These are phyloP conservation scores for Paraphoma sp. DNA, from an alignment of 2,329 filamentous ascomycete species.

Conservation along the genomic window DNA sequence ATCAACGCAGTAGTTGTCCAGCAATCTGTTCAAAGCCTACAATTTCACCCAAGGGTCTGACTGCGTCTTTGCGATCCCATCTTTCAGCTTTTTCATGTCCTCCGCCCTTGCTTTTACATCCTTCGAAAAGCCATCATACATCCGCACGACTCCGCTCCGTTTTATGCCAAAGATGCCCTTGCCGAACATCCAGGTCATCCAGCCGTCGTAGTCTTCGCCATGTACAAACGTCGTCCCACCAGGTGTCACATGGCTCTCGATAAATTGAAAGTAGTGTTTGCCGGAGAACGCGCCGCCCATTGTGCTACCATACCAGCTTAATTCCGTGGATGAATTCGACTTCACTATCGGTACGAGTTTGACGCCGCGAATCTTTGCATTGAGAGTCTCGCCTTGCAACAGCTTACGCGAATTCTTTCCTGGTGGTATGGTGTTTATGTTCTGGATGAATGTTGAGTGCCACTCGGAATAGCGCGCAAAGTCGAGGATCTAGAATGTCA, in stretches of 20 bases:
- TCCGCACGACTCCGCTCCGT: not conserved
- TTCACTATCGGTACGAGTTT: not conserved
- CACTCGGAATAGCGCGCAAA: slow-evolving; percentile 9
- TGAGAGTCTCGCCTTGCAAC: slow-evolving; percentile 1
- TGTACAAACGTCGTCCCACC: slow-evolving; percentile 8
- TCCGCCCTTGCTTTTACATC: slow-evolving; percentile 6
- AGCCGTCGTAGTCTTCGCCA: slow-evolving; percentile 10
- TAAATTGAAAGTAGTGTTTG: slow-evolving; percentile 9
- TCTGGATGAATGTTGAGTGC: slow-evolving; percentile 8
- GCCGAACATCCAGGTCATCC: slow-evolving; percentile 7
- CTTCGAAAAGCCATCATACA: slow-evolving; percentile 2
- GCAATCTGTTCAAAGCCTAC: not conserved
- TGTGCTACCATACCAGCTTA: slow-evolving; percentile 5
- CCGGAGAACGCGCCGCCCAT: slow-evolving; percentile 6
- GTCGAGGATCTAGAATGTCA: slow-evolving; percentile 4
- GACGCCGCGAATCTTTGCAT: not conserved
- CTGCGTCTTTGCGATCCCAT: not conserved
- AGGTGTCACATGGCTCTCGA: slow-evolving; percentile 2
- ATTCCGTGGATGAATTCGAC: slow-evolving; percentile 1
- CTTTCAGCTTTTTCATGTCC: not conserved
- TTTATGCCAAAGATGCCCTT: not conserved
- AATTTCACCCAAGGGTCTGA: not conserved
- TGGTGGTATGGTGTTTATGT: not conserved
- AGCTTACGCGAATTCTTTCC: not conserved
- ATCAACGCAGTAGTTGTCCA: slow-evolving; percentile 1